Evolutionary conservation across 495 filamentous ascomycete genomes (phyloP).

Genomic region (Neurospora sp.): DNA sequence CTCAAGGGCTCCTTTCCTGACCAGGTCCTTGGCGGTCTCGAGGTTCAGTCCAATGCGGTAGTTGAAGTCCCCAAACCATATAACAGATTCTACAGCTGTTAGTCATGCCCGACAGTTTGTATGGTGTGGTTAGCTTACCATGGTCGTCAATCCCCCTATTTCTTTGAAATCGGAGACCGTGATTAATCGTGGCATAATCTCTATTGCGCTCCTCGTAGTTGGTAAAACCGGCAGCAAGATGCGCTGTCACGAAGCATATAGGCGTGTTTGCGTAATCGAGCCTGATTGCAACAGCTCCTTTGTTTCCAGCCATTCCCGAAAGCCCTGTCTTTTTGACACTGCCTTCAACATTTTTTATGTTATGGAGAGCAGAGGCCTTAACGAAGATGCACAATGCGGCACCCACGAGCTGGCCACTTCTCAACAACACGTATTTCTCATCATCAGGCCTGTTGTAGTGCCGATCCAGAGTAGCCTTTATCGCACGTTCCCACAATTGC

Average conservation of each 20-base stretch:
- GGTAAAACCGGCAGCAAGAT: constrained; percentile 91
- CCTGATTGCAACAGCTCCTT: constrained; percentile 93
- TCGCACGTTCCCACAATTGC: constrained; percentile 75
- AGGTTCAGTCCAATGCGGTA: constrained; percentile 85
- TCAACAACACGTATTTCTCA: constrained; percentile 77
- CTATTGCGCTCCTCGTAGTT: constrained; percentile 95
- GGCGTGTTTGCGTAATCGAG: constrained; percentile 92
- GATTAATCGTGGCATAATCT: constrained; percentile 83
- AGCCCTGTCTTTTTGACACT: constrained; percentile 95
- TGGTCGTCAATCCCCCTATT: constrained; percentile 87
- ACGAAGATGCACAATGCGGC: constrained; percentile 88
- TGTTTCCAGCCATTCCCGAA: constrained; percentile 96
- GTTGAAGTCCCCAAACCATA: constrained; percentile 98
- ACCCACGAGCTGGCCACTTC: constrained; percentile 91
- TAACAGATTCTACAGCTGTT: constrained; percentile 53
- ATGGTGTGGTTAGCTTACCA: constrained; percentile 27
- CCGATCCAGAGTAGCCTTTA: constrained; percentile 64
- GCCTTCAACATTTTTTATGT: constrained; percentile 94
- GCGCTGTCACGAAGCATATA: constrained; percentile 92
- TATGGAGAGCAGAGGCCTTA: constrained; percentile 58
- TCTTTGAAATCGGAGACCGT: constrained; percentile 80
- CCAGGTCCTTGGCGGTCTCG: constrained; percentile 66
- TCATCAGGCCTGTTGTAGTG: constrained; percentile 49
- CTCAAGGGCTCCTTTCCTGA: constrained; percentile 59
- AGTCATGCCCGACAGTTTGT: not conserved